Conservation (phyloP, 106 monocot species). For the Ottelia alismoides region DNA sequence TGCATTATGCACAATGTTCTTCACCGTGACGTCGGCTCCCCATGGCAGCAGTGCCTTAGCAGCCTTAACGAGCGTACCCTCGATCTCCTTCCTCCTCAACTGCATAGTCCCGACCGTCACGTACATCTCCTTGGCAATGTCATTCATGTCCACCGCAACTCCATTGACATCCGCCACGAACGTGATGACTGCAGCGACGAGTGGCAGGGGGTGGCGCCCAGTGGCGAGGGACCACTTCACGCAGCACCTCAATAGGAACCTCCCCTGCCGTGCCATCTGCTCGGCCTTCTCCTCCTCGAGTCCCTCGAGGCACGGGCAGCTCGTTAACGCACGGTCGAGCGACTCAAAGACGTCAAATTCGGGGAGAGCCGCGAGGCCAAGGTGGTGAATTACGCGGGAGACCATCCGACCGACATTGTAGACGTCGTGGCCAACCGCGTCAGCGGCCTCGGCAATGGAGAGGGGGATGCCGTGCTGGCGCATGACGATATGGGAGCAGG, state of each 20-base stretch:
- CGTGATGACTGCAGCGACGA: conserved; percentile 42
- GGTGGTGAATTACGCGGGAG: conserved; percentile 23
- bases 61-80: conserved; percentile 30
- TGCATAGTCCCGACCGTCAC: conserved; percentile 31
- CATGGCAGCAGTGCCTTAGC: conserved; percentile 52
- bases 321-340: conserved; percentile 22
- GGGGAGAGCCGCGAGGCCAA: conserved; percentile 30
- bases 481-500: conserved; percentile 32
- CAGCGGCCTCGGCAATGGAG: conserved; percentile 41
- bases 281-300: conserved; percentile 18
- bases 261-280: conserved; percentile 36
- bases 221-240: conserved; percentile 73
- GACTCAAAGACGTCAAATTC: conserved; percentile 22
- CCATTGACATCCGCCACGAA: conserved; percentile 40
- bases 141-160: conserved; percentile 19
- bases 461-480: conserved; percentile 38
- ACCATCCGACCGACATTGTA: conserved; percentile 41
- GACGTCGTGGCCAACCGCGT: conserved; percentile 13
- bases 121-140: conserved; percentile 36
- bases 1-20: conserved; percentile 45
- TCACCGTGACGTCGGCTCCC: conserved; percentile 46
- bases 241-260: conserved; percentile 50
- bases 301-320: conserved; percentile 5
- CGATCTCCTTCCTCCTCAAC: conserved; percentile 38
- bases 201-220: conserved; percentile 52